Conservation (phyloP, 495 filamentous ascomycete genomes). For the Penicillium turbatum region DNA sequence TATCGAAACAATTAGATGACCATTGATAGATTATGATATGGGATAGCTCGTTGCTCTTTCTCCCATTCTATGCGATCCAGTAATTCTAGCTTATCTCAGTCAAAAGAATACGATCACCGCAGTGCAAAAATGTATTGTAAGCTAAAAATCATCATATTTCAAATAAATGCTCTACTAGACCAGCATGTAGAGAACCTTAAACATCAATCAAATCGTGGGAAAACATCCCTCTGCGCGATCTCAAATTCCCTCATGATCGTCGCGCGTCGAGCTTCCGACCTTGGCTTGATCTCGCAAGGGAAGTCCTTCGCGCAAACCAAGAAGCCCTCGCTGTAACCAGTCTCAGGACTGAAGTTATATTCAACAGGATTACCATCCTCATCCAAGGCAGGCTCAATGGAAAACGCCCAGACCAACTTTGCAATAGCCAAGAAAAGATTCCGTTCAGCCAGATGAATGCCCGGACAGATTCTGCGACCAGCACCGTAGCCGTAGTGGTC, state of each 20-base stretch:
- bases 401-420: background rate
- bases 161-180: too few relatives aligned
- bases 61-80: too few relatives aligned
- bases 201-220: background rate
- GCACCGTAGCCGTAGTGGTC: conserved; percentile 30
- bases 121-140: too few relatives aligned
- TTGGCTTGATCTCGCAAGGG: background rate
- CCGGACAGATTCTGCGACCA: conserved; percentile 55
- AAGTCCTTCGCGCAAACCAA: background rate
- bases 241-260: background rate
- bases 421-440: conserved; percentile 53
- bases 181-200: background rate
- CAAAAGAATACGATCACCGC: too few relatives aligned
- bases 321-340: background rate
- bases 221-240: background rate
- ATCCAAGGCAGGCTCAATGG: background rate
- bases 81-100: too few relatives aligned
- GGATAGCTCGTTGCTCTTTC: too few relatives aligned
- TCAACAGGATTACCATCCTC: background rate
- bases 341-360: background rate
- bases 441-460: conserved; percentile 55
- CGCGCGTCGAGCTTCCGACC: background rate
- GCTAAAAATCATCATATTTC: too few relatives aligned
- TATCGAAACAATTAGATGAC: too few relatives aligned
- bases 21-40: too few relatives aligned